phyloP scores from a whole-genome alignment of 331 rosid species.

The Arachis monticola region DNA sequence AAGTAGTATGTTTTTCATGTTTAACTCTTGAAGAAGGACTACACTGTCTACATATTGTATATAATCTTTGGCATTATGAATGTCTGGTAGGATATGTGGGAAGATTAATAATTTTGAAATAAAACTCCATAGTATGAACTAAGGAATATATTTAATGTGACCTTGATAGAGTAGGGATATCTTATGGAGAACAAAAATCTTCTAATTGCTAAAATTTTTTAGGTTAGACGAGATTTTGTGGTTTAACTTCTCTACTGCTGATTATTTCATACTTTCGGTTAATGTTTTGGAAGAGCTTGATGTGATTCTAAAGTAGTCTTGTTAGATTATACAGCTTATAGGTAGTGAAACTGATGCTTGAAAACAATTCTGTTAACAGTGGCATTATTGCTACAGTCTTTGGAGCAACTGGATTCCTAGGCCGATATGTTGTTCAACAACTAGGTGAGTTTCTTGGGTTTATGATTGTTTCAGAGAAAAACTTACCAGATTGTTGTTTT shows the following conservation, averaged over 20 bases:
- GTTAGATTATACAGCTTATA: constrained; percentile 33
- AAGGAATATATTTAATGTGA: constrained; percentile 7
- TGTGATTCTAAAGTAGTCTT: constrained; percentile 33
- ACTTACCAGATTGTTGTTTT: not conserved
- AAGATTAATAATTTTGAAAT: constrained; percentile 25
- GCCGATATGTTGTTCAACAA: constrained; percentile 98
- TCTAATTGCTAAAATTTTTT: not conserved
- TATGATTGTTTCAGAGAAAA: constrained; percentile 23
- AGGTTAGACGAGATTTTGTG: not conserved
- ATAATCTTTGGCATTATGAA: constrained; percentile 13
- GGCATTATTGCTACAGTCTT: constrained; percentile 93
- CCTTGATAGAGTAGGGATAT: constrained; percentile 23
- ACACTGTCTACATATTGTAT: not conserved
- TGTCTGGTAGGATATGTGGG: constrained; percentile 7
- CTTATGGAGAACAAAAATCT: constrained; percentile 3
- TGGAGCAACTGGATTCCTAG: constrained; percentile 98
- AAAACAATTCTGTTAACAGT: constrained; percentile 57
- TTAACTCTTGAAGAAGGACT: not conserved
- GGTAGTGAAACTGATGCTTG: constrained; percentile 37
- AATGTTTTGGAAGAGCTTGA: constrained; percentile 31
- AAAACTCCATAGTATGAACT: not conserved
- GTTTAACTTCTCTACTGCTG: constrained; percentile 10
- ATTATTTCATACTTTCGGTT: constrained; percentile 18
- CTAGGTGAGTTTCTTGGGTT: constrained; percentile 64
- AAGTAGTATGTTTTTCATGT: constrained; percentile 12